Evolutionary conservation across 768 basidiomycete genomes (phyloP), one percentile per base, ranked within the genome.

Genomic region (Podaxis sp.): DNA sequence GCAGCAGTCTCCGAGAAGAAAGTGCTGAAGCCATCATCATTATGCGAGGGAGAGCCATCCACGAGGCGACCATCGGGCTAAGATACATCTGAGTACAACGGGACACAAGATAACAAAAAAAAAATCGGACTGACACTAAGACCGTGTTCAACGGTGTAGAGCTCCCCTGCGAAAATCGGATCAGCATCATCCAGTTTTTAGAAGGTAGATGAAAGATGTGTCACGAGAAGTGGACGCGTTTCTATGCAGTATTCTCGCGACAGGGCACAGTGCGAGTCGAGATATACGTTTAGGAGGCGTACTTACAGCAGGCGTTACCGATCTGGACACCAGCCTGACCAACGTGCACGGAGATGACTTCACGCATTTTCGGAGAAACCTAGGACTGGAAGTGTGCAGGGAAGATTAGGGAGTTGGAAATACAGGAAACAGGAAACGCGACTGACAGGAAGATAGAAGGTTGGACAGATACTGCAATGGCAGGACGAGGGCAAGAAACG

Each of bases 1-100:
- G 93, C 88, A 35, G 87, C 86, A 3, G 96, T 98, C 82, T 99
- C 97, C 38, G 94, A 96, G 82, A 99, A 99, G 84, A 99, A 99
- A 65, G 97, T 99, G 74, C 89, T 92, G 85, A 99, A 98, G 70
- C 97, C 97, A 77, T 86, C 89, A 68, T 94, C 90, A 67, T 84
- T 85, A 61, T 80, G 77, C 55, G 89, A 87, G 46, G 87, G 85
- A 11, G 92, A 88, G 61, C 83, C 84, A 67, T 92, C 90, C 61
- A 84, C 76, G 65, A 97, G 81, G 70, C 95, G 93, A 72, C 96
- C 96, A 73, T 98, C 96, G 65, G 95, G 93, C 96, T 98, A 21
- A 66, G 37, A 28, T 58, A 9, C n/a, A 62, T 55, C 47, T 62
- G 62, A 74, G 65, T 66, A 62, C 58, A 61, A 32, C 6, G 64